phyloP scores from a whole-genome alignment of 139 green algal genomes.

The Chlorella sp. region DNA sequence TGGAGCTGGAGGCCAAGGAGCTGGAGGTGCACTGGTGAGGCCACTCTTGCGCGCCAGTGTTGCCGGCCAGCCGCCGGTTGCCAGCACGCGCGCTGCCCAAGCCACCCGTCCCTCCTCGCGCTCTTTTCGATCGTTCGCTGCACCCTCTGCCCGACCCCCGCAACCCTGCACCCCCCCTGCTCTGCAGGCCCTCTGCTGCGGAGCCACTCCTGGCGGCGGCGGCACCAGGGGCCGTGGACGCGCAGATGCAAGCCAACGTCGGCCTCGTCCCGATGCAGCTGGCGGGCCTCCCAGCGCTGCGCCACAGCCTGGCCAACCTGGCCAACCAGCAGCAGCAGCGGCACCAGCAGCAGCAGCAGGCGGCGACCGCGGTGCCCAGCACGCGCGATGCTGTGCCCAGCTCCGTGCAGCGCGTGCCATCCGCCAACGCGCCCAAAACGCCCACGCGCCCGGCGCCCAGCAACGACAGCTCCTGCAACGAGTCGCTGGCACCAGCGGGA shows the following conservation, averaged over 20 bases:
- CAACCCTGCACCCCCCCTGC: too few species aligned
- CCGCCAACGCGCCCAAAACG: not conserved
- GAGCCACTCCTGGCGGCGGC: too few species aligned
- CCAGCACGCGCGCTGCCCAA: not conserved
- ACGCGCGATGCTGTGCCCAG: not conserved
- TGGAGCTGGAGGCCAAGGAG: conserved; percentile 38
- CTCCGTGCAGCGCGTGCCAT: not conserved
- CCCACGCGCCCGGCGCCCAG: conserved; percentile 1
- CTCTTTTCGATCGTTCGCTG: not conserved
- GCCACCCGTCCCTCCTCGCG: not conserved
- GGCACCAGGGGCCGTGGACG: not conserved
- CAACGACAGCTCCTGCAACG: conserved; percentile 18
- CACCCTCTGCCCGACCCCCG: too few species aligned
- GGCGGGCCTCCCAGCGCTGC: not conserved
- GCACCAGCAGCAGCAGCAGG: not conserved
- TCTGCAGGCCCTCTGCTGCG: not conserved
- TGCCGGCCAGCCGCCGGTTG: not conserved
- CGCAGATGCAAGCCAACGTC: not conserved
- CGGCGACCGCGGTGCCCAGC: not conserved
- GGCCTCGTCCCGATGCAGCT: not conserved
- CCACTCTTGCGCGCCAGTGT: not conserved
- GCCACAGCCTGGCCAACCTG: not conserved
- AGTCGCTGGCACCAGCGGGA: conserved; percentile 6
- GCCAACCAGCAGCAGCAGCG: not conserved
- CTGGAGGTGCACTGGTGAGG: conserved; percentile 28